These are phyloP conservation scores for Psophocarpus tetragonolobus DNA, from an alignment of 306 rosid species.

Conservation along the genomic window DNA sequence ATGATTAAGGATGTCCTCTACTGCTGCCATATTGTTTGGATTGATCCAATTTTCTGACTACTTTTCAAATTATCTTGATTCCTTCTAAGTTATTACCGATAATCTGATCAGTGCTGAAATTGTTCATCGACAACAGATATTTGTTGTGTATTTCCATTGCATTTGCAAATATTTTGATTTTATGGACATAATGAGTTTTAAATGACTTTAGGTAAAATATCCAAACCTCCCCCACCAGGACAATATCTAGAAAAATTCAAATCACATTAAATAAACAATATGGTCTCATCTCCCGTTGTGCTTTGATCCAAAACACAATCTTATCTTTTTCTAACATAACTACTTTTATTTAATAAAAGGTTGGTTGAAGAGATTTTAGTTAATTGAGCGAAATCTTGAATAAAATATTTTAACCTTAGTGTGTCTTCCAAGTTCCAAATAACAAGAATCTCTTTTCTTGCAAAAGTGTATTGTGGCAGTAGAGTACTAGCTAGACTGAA, in stretches of 20 bases:
- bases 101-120: not conserved
- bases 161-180: not conserved
- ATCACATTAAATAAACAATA: not conserved
- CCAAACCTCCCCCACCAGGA: too few species aligned
- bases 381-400: not conserved
- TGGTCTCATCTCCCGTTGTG: not conserved
- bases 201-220: not conserved
- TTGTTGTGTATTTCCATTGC: not conserved
- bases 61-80: constrained; percentile 10
- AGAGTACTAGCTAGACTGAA: not conserved
- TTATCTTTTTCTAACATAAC: not conserved
- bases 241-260: too few species aligned
- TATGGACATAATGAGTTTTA: not conserved
- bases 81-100: not conserved
- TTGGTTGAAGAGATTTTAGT: not conserved
- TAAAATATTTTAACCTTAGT: not conserved
- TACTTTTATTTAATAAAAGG: not conserved
- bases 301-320: not conserved
- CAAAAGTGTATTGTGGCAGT: not conserved
- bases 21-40: constrained; percentile 33
- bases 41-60: constrained; percentile 18
- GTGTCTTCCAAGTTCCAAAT: not conserved
- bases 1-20: constrained; percentile 20
- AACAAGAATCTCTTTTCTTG: not conserved
- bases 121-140: not conserved